Percentiles rank a stretch among this genome's conserved stretches.
Conservation (phyloP, 140 eudicot genomes). For the Senecio squalidus region DNA sequence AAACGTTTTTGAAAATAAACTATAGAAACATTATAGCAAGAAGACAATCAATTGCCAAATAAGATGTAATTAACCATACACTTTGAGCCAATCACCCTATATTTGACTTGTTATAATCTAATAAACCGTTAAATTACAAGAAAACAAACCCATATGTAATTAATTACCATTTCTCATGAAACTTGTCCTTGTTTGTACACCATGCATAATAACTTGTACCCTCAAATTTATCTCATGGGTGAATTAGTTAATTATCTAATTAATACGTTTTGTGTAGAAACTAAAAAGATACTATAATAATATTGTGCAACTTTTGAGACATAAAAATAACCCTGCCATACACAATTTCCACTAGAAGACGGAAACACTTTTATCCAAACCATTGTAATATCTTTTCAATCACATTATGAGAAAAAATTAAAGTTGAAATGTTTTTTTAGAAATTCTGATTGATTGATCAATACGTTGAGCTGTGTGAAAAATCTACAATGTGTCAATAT, state of each 20-base stretch:
- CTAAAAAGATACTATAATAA: too few relatives aligned
- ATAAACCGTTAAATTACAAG: neutral
- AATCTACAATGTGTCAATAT: too few relatives aligned
- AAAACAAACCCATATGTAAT: conserved; percentile 14
- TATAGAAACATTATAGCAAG: conserved; percentile 8
- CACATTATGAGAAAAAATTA: neutral
- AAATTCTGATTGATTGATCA: conserved; percentile 8
- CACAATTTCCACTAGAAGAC: neutral
- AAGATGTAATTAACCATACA: conserved; percentile 10
- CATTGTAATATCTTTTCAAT: neutral
- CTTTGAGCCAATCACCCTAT: conserved; percentile 35
- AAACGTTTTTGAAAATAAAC: too few relatives aligned
- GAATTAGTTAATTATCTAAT: too few relatives aligned
- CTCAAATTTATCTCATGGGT: too few relatives aligned
- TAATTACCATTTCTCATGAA: conserved; percentile 16
- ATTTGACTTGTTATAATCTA: conserved; percentile 25
- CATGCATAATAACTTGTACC: neutral
- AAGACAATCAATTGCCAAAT: conserved; percentile 18
- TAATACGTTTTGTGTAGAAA: too few relatives aligned
- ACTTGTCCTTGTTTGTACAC: conserved; percentile 13
- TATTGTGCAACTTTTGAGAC: too few relatives aligned
- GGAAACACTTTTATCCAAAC: too few relatives aligned
- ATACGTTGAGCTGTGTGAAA: too few relatives aligned
- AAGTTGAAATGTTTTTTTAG: too few relatives aligned
- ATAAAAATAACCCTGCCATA: too few relatives aligned